Evolutionary conservation across 441 rosid genomes (phyloP).

Genomic region (Euphorbia celastroides): DNA sequence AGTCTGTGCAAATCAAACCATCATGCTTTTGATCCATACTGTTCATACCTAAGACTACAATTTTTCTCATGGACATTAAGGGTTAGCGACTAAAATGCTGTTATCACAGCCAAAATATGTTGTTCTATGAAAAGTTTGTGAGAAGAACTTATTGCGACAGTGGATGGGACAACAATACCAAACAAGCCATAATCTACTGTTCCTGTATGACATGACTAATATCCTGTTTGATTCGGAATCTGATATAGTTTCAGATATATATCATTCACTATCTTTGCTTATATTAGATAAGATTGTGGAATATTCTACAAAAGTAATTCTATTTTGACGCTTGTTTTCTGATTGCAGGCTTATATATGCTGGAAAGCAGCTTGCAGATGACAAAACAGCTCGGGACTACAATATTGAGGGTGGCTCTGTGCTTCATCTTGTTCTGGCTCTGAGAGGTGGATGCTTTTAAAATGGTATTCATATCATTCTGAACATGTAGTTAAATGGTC

Average conservation of each 20-base stretch:
- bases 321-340: background rate
- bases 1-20: background rate
- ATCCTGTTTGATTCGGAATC: background rate
- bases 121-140: no score
- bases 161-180: no score
- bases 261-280: background rate
- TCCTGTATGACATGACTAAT: background rate
- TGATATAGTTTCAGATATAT: background rate
- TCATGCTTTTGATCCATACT: background rate
- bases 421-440: constrained; percentile 93
- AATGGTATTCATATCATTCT: background rate
- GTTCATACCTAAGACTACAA: background rate
- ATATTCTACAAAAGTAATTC: background rate
- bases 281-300: background rate
- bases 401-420: constrained; percentile 95
- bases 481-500: background rate
- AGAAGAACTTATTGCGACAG: no score
- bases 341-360: constrained; percentile 83
- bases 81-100: no score
- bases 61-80: no score
- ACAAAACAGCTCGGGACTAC: constrained; percentile 90
- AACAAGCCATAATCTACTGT: background rate
- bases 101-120: no score
- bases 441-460: constrained; percentile 61
- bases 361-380: constrained; percentile 94